Base-by-base conservation (phyloP, 768 basidiomycete species). In the Mycena pura region DNA sequence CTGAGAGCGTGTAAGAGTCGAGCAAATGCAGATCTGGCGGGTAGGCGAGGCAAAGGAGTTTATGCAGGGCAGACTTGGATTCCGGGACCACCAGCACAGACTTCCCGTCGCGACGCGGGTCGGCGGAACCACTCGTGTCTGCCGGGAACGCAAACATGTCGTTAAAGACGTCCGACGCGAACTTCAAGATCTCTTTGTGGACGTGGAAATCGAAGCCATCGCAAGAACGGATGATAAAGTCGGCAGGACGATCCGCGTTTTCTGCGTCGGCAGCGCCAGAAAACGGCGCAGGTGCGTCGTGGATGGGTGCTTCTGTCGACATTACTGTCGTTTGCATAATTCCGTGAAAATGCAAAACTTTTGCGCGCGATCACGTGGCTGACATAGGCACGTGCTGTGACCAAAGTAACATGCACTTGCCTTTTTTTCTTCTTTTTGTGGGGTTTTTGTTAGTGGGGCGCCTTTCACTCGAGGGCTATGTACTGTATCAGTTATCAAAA, bases 141-240 rank as follows among this genome's bases (percentile, higher is more conserved):
- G 8, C 25, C 8, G 25, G 17, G 28, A 44, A 6, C 11, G 41
- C 3, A 14, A 54, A 44, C 52, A 54, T 54, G 5, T 27, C 52
- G 7, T 43, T 27, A 40, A 54, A 54, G 25, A 6, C 17, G 10
- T 21, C 40, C 2, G 52, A 54, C 7, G n/a, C 29, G 25, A 54
- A 31, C 31, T 44, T 43, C 4, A 54, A 40, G 2, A 44, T 28
- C 3, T 54, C 52, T 17, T 19, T 28, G 52, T 54, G 52, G 3
- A 54, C 52, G 22, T 54, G 41, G 52, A 54, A 54, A 41, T 54
- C 52, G 25, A 54, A 24, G 24, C 29, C 40, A 44, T 54, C 52
- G 40, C 27, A 6, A 6, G 52, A 54, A 4, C 52, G 24, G 24
- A 54, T 27, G 40, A 54, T 54, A 27, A 54, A 40, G 15, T 54